Percentiles rank a stretch among this genome's conserved stretches.
Evolutionary conservation across 352 stramenopile species (phyloP).

Genomic region (Phytophthora palmivora): DNA sequence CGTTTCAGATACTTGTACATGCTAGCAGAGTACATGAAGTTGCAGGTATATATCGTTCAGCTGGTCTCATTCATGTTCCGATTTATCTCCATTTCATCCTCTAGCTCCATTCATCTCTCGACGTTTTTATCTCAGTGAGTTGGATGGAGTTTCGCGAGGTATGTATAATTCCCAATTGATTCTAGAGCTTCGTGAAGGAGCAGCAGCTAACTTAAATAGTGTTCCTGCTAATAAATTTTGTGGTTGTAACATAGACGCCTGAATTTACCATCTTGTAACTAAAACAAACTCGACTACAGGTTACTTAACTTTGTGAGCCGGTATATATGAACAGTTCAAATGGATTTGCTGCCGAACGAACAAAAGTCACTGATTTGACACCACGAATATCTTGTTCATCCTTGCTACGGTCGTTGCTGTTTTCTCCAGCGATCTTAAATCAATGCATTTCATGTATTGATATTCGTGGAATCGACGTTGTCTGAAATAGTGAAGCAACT

Average conservation of each 20-base stretch:
- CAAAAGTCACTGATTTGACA: too few relatives aligned
- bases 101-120: conserved; percentile 9
- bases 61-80: too few relatives aligned
- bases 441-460: conserved; percentile 20
- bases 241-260: neutral
- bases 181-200: neutral
- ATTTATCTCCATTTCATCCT: conserved; percentile 34
- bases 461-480: neutral
- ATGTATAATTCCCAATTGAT: conserved; percentile 1
- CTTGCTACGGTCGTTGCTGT: too few relatives aligned
- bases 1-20: too few relatives aligned
- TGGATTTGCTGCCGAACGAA: too few relatives aligned
- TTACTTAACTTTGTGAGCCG: too few relatives aligned
- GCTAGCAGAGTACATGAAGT: too few relatives aligned
- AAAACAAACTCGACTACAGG: conserved; percentile 3
- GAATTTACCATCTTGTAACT: neutral
- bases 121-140: conserved; percentile 12
- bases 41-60: too few relatives aligned
- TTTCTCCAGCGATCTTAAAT: too few relatives aligned
- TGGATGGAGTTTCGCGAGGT: conserved; percentile 27
- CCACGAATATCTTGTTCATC: conserved; percentile 45
- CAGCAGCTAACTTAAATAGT: too few relatives aligned
- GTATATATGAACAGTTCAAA: too few relatives aligned
- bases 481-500: conserved; percentile 22
- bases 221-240: neutral